Conservation (phyloP, 2,329 filamentous ascomycete genomes). For the Xylariaceae sp. region DNA sequence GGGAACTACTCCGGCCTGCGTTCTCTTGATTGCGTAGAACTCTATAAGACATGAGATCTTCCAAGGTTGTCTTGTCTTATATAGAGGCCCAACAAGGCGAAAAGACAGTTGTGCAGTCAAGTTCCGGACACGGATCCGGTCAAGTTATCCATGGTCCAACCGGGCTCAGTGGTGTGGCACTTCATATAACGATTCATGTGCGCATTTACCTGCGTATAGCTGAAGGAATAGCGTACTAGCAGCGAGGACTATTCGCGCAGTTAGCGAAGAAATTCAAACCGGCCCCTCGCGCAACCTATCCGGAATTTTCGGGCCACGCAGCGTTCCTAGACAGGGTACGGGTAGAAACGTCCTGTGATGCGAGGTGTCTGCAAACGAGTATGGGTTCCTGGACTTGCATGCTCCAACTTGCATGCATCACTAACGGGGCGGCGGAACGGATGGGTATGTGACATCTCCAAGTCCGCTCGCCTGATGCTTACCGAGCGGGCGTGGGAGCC, state of each 20-base stretch:
- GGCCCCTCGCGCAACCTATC: background rate
- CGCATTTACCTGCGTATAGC: too few relatives aligned
- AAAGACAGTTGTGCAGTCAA: background rate
- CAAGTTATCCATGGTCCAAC: background rate
- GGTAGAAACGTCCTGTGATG: constrained; percentile 16
- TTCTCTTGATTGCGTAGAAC: too few relatives aligned
- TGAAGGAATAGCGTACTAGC: too few relatives aligned
- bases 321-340: constrained; percentile 2
- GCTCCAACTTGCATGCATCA: background rate
- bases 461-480: too few relatives aligned
- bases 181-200: too few relatives aligned
- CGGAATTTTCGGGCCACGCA: constrained; percentile 3
- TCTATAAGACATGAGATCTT: too few relatives aligned
- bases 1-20: too few relatives aligned
- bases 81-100: too few relatives aligned
- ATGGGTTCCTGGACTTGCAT: constrained; percentile 1
- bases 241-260: background rate
- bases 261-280: constrained; percentile 2
- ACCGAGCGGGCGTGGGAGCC: background rate
- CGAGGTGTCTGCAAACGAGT: constrained; percentile 13
- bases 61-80: too few relatives aligned
- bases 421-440: constrained; percentile 1
- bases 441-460: background rate
- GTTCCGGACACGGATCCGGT: background rate
- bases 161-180: background rate